phyloP scores from a whole-genome alignment of 345 rosid genomes.

The Eucalyptus cladocalyx region DNA sequence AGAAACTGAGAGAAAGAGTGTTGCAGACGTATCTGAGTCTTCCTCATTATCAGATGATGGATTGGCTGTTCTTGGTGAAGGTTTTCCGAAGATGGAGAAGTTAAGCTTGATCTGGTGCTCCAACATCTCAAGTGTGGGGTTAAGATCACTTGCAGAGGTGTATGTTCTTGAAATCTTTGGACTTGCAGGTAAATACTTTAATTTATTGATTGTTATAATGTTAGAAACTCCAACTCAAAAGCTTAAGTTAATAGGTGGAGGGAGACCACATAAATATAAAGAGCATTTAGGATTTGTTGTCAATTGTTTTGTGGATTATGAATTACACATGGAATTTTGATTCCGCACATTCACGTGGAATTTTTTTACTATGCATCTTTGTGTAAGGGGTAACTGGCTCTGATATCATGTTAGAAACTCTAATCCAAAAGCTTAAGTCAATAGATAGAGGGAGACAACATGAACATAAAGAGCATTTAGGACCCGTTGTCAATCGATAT shows the following conservation, averaged over 20 bases:
- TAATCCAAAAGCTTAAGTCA: not conserved
- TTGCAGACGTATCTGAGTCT: slow-evolving; percentile 23
- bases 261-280: no score
- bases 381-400: no score
- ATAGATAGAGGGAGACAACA: not conserved
- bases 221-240: no score
- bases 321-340: no score
- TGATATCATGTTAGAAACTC: no score
- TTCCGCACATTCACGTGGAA: no score
- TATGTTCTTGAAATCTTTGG: slow-evolving; percentile 50
- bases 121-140: slow-evolving; percentile 52
- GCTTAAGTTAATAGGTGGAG: no score
- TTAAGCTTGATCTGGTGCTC: slow-evolving; percentile 90
- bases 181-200: slow-evolving; percentile 49
- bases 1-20: slow-evolving; percentile 5
- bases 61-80: slow-evolving; percentile 46
- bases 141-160: slow-evolving; percentile 58
- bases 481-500: not conserved
- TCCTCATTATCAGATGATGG: slow-evolving; percentile 62
- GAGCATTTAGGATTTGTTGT: no score
- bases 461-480: not conserved
- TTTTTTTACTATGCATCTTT: no score
- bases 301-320: no score
- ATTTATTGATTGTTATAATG: not conserved
- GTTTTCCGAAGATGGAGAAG: slow-evolving; percentile 58